Conservation (phyloP, 371 early-diverging fungal genomes). For the Mucor ambiguus region DNA sequence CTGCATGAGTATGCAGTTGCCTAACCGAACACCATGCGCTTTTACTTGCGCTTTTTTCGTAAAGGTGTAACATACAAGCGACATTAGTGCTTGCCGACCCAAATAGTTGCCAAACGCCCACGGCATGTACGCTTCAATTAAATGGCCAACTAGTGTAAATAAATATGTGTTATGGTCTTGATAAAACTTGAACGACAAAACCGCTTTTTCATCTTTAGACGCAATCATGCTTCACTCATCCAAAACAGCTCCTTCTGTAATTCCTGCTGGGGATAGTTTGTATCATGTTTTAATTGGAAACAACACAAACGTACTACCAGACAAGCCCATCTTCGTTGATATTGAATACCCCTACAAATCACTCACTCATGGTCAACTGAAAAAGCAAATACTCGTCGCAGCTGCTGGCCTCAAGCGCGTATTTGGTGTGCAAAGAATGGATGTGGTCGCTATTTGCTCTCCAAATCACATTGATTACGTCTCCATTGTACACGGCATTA, state of each 20-base stretch:
- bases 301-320: background rate
- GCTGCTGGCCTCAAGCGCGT: background rate
- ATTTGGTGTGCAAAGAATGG: constrained; percentile 36
- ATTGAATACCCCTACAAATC: background rate
- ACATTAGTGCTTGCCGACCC: no score
- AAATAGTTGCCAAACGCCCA: background rate
- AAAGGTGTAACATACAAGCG: no score
- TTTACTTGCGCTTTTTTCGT: no score
- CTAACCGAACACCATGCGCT: no score
- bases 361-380: background rate
- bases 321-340: background rate
- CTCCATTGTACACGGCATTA: constrained; percentile 6
- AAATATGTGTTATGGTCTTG: background rate
- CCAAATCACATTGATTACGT: constrained; percentile 51
- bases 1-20: no score
- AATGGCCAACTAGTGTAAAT: background rate
- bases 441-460: constrained; percentile 67
- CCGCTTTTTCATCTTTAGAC: background rate
- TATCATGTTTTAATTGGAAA: background rate
- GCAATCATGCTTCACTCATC: background rate
- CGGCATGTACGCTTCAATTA: no score
- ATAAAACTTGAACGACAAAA: no score
- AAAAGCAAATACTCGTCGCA: background rate
- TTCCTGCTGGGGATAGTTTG: background rate
- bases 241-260: background rate